A percentile compares a stretch with the other conserved stretches of the same genome.
These are phyloP conservation scores for Rhizophagus prolifer DNA, from an alignment of 192 early-diverging fungal species.

Conservation along the genomic window DNA sequence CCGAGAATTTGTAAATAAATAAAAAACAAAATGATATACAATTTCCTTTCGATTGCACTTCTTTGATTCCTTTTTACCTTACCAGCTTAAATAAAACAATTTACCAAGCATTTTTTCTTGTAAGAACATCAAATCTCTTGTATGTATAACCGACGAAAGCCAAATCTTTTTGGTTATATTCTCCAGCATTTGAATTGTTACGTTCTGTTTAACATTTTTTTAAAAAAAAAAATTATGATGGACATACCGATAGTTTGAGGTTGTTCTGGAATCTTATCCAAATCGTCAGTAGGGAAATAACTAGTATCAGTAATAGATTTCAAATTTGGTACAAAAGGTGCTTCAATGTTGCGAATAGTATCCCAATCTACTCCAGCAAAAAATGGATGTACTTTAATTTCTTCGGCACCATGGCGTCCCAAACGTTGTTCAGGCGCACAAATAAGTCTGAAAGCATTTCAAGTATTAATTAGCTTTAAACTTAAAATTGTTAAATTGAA, in stretches of 20 bases:
- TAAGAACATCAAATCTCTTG: slow-evolving; percentile 86
- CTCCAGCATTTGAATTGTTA: slow-evolving; percentile 21
- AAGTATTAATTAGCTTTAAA: background rate
- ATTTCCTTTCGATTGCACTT: background rate
- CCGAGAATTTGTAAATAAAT: background rate
- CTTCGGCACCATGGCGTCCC: slow-evolving; percentile 71
- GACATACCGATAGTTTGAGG: slow-evolving; percentile 24
- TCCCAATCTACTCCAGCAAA: slow-evolving; percentile 94
- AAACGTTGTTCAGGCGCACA: slow-evolving; percentile 87
- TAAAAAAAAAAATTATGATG: too few species aligned
- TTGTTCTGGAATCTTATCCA: slow-evolving; percentile 70
- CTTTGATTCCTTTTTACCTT: background rate
- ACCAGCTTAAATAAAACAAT: background rate
- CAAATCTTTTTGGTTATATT: slow-evolving; percentile 81
- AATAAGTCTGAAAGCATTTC: slow-evolving; percentile 63
- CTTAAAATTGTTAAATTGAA: background rate
- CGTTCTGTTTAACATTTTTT: too few species aligned
- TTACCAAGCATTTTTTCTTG: slow-evolving; percentile 67
- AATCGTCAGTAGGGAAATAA: slow-evolving; percentile 95
- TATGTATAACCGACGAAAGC: slow-evolving; percentile 99
- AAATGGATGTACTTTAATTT: slow-evolving; percentile 93
- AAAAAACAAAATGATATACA: background rate
- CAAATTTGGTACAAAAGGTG: slow-evolving; percentile 91
- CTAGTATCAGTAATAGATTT: slow-evolving; percentile 95
- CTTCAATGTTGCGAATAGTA: slow-evolving; percentile 74